Conservation (phyloP, 2,329 filamentous ascomycete species). For the Neonectria faginata region DNA sequence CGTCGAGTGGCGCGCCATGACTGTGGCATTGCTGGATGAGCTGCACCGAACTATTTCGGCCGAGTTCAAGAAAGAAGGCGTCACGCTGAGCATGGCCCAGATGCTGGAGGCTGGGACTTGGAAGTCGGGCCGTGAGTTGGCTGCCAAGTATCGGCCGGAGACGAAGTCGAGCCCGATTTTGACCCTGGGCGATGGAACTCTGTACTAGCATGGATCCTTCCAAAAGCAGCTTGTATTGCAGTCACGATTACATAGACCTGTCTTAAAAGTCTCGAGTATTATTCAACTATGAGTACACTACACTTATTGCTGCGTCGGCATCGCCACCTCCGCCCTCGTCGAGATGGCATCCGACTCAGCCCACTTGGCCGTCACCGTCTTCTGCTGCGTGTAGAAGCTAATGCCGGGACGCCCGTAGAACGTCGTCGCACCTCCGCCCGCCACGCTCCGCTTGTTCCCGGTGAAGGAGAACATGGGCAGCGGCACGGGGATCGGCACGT, state of each 20-base stretch:
- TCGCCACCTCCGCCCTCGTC: conserved; percentile 24
- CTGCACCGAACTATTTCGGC: conserved; percentile 57
- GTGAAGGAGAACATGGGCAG: conserved; percentile 46
- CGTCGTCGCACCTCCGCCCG: conserved; percentile 75
- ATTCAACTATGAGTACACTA: background rate
- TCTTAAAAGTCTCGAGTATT: background rate
- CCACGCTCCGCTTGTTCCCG: conserved; percentile 70
- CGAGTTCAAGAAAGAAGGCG: conserved; percentile 47
- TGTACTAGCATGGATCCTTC: conserved; percentile 67
- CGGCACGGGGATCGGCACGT: conserved; percentile 44
- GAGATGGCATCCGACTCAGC: conserved; percentile 23
- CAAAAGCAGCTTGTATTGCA: background rate
- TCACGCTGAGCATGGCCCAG: conserved; percentile 59
- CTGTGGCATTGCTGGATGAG: conserved; percentile 66
- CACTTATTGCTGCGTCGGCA: conserved; percentile 24
- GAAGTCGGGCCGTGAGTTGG: conserved; percentile 81
- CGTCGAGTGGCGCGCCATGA: conserved; percentile 71
- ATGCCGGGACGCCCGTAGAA: conserved; percentile 80
- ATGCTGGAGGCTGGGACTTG: conserved; percentile 66
- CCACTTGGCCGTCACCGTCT: conserved; percentile 70
- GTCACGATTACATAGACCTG: background rate
- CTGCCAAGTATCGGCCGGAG: conserved; percentile 80
- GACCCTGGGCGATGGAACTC: conserved; percentile 83
- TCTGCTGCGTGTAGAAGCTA: conserved; percentile 78
- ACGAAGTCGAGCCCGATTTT: conserved; percentile 87